phyloP scores from a whole-genome alignment of 805 yeast genomes.

The Yarrowia alimentaria region DNA sequence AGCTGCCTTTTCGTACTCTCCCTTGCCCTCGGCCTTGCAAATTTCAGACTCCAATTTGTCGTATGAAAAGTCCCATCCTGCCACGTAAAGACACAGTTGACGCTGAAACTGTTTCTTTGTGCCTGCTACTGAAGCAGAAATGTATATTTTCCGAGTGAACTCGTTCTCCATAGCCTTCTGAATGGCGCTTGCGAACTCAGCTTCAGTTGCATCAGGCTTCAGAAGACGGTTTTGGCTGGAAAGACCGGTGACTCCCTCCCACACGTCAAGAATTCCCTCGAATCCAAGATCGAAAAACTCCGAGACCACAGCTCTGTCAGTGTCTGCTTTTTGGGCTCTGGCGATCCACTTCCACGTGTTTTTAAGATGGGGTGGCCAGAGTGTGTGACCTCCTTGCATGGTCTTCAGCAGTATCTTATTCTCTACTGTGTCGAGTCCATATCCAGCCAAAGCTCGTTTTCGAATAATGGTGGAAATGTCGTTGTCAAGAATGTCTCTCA shows the following conservation, averaged over 20 bases:
- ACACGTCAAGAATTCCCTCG: conserved; percentile 84
- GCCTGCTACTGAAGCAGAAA: conserved; percentile 35
- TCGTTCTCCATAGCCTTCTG: conserved; percentile 33
- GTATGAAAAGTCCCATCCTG: conserved; percentile 86
- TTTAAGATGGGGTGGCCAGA: conserved; percentile 41
- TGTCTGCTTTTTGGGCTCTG: conserved; percentile 63
- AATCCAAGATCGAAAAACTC: conserved; percentile 76
- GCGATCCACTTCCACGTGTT: conserved; percentile 93
- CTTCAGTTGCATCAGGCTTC: conserved; percentile 27
- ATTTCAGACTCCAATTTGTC: conserved; percentile 72
- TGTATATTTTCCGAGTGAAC: conserved; percentile 42
- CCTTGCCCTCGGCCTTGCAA: conserved; percentile 52
- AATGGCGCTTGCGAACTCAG: conserved; percentile 25
- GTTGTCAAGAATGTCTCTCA: conserved; percentile 33
- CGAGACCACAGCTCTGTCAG: conserved; percentile 64
- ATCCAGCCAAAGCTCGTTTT: conserved; percentile 68
- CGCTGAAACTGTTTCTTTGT: conserved; percentile 63
- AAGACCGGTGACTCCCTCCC: conserved; percentile 56
- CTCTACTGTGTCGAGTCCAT: conserved; percentile 62
- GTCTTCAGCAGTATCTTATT: conserved; percentile 52
- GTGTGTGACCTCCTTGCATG: conserved; percentile 42
- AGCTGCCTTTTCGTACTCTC: conserved; percentile 83
- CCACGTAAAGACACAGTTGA: conserved; percentile 72
- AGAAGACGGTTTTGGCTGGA: conserved; percentile 30
- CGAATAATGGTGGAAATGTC: conserved; percentile 76